Percentiles rank a stretch among this genome's conserved stretches.
Evolutionary conservation across 2,329 filamentous ascomycete species (phyloP).

Genomic region (Talaromyces sp.): DNA sequence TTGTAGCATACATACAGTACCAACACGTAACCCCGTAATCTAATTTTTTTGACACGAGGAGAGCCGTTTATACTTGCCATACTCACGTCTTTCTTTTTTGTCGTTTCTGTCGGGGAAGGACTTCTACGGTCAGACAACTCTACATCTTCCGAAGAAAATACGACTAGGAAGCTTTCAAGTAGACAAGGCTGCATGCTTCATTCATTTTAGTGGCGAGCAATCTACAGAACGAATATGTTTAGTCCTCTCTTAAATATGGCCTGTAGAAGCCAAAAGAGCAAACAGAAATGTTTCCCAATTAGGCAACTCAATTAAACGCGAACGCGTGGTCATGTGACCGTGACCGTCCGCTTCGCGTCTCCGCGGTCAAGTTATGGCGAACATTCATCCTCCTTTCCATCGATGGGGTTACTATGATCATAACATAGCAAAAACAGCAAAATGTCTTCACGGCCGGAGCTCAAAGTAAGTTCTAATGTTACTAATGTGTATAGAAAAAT

Average conservation of each 20-base stretch:
- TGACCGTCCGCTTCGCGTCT: slow-evolving; percentile 25
- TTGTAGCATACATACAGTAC: no score
- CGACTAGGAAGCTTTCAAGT: no score
- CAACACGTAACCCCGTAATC: no score
- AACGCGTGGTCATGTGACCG: slow-evolving; percentile 34
- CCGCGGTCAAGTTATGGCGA: slow-evolving; percentile 7
- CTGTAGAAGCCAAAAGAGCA: not conserved
- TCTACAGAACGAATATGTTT: no score
- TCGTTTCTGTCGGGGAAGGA: no score
- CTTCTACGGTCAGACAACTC: no score
- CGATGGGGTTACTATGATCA: slow-evolving; percentile 3
- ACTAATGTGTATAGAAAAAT: not conserved
- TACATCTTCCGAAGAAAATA: no score
- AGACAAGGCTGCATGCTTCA: no score
- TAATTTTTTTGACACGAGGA: no score
- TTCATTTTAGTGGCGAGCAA: no score
- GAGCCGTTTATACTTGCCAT: no score
- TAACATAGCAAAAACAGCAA: slow-evolving; percentile 22
- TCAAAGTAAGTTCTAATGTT: slow-evolving; percentile 52
- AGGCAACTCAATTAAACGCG: slow-evolving; percentile 18
- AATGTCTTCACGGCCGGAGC: slow-evolving; percentile 67
- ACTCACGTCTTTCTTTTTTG: no score
- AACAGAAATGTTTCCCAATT: slow-evolving; percentile 14
- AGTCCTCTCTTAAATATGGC: not conserved
- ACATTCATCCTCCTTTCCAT: not conserved